Percentiles rank a stretch among this genome's conserved stretches.
Evolutionary conservation across 169 alveolate species (phyloP).

Genomic region (Eimeria praecox): DNA sequence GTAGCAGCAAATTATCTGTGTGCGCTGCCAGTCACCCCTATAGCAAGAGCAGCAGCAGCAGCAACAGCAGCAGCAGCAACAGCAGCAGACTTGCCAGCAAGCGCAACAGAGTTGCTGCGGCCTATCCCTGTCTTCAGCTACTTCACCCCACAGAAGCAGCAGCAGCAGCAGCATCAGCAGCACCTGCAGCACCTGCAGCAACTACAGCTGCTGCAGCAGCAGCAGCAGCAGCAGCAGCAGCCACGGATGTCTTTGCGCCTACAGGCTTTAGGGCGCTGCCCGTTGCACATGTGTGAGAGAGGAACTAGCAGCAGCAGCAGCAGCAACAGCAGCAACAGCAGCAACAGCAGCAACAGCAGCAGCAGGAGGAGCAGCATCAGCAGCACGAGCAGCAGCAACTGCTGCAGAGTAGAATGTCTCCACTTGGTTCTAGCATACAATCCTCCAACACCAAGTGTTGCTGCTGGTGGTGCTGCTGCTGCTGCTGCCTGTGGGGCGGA

Average conservation of each 20-base stretch:
- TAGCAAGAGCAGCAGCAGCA: conserved; percentile 55
- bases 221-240: conserved; percentile 55
- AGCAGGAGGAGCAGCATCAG: conserved; percentile 39
- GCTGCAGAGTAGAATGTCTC: too few species aligned
- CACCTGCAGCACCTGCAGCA: conserved; percentile 11
- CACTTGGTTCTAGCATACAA: too few species aligned
- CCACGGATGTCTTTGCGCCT: neutral
- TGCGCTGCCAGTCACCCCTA: conserved; percentile 25
- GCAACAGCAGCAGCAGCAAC: conserved; percentile 28
- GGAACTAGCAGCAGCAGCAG: conserved; percentile 25
- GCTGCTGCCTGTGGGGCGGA: neutral
- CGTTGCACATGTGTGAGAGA: neutral
- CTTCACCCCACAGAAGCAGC: conserved; percentile 23
- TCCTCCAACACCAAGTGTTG: neutral
- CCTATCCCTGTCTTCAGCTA: conserved; percentile 18
- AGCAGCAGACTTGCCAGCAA: conserved; percentile 28
- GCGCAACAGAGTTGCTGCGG: conserved; percentile 1
- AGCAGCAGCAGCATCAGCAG: conserved; percentile 16
- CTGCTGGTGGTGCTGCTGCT: neutral
- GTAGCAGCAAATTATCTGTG: conserved; percentile 7
- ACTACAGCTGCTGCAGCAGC: conserved; percentile 42
- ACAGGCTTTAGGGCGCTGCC: conserved; percentile 22
- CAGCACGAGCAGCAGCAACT: neutral
- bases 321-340: conserved; percentile 52
- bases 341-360: conserved; percentile 1